These are phyloP conservation scores for Exobasidium rhododendri DNA, from an alignment of 1,284 basidiomycete genomes.

Conservation along the genomic window DNA sequence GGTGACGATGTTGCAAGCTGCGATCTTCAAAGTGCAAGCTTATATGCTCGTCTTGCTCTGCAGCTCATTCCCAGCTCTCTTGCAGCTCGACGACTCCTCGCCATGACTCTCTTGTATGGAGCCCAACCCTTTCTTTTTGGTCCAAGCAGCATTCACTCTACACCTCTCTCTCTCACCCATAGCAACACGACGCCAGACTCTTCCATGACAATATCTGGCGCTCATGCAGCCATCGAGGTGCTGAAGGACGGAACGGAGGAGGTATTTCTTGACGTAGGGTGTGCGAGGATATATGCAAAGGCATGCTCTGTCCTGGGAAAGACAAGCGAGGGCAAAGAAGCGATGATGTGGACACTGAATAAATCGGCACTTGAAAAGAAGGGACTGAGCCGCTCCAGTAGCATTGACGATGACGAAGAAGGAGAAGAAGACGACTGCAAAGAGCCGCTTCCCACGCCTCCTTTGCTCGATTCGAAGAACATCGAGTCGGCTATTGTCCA, in stretches of 20 bases:
- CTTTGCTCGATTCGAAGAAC: not conserved
- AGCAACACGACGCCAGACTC: not conserved
- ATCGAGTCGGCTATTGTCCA: not conserved
- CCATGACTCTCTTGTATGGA: not conserved
- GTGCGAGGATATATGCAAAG: slow-evolving; percentile 41
- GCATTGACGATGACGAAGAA: not conserved
- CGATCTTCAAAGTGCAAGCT: not conserved
- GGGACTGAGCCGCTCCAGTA: not conserved
- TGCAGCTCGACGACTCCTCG: not conserved
- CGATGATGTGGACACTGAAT: slow-evolving; percentile 21
- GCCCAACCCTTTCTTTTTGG: slow-evolving; percentile 11
- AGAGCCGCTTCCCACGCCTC: no score
- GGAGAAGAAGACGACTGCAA: not conserved
- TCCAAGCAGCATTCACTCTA: slow-evolving; percentile 4
- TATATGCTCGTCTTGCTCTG: slow-evolving; percentile 3
- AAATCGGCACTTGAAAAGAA: slow-evolving; percentile 19
- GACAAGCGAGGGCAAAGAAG: slow-evolving; percentile 38
- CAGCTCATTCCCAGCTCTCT: slow-evolving; percentile 3
- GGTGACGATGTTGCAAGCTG: not conserved
- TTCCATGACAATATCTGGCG: slow-evolving; percentile 15
- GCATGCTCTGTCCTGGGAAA: slow-evolving; percentile 37
- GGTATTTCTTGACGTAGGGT: slow-evolving; percentile 35
- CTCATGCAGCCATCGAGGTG: slow-evolving; percentile 42
- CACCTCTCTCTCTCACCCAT: not conserved
- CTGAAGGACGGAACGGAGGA: slow-evolving; percentile 37